Evolutionary conservation across 331 rosid species (phyloP), one percentile per base, ranked within the genome.

Genomic region (Stylosanthes scabra): DNA sequence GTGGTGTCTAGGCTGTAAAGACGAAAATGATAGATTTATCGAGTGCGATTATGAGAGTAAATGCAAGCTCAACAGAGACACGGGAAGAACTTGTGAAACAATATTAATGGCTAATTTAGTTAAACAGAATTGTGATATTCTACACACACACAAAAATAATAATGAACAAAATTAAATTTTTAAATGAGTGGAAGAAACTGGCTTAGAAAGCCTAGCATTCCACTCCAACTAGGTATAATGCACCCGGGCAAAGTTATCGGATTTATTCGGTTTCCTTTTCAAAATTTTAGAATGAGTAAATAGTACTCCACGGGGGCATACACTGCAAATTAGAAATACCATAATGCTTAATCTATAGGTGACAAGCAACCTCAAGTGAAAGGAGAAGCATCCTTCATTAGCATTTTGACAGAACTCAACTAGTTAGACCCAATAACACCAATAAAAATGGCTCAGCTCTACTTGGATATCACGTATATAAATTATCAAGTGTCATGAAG

Each of bases 11-110:
- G 10, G 66, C 60, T 28, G 31, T 65, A 44, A 70, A 70, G 59
- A 62, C 59, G 63, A 28, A 70, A 11, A 60, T 40, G 51, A 59
- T 7, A 60, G 9, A 39, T 28, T 49, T 25, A 59, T 20, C 34
- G 20, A 49, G 56, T 39, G 58, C 55, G 28, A 55, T 40, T 57
- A 47, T 49, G 7, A 64, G 47, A 63, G 14, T 57, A n/a, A n/a
- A 65, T 13, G 46, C 64, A 64, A 47, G 58, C 74, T 39, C 25
- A 37, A 27, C 59, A 72, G 47, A 15, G 57, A 15, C 68, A 51
- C 15, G 7, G 27, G 27, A 6, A 6, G 57, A 14, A 51, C 57
- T 51, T 15, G n/a, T 2, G 8, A 51, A 51, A n/a, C 25, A 51
- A 51, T n/a, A 27, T 3, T 57, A 57, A 29, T 29, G 4, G 40